A percentile compares a stretch with the other conserved stretches of the same genome.
phyloP scores from a whole-genome alignment of 306 rosid genomes.

The Comarum palustre region DNA sequence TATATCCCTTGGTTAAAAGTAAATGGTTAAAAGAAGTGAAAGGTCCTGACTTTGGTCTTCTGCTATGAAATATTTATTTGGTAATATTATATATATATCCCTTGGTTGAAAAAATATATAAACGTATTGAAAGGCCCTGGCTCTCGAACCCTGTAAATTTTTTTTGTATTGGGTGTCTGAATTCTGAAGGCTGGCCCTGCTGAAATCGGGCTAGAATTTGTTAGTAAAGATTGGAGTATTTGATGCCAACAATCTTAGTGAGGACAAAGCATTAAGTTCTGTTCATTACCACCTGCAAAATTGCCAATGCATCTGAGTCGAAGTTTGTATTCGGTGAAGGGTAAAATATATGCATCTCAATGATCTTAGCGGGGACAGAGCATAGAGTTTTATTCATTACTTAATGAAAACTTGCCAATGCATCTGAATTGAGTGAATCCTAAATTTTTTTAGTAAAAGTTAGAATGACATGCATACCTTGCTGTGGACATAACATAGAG shows the following conservation, averaged over 20 bases:
- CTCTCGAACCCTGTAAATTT: background rate
- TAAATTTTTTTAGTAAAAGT: background rate
- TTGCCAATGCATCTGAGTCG: background rate
- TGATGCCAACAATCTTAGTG: background rate
- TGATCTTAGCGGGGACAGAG: background rate
- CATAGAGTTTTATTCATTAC: background rate
- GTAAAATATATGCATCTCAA: background rate
- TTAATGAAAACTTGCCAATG: background rate
- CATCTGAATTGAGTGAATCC: background rate
- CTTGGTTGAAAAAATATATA: background rate
- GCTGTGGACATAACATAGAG: background rate
- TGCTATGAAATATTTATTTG: background rate
- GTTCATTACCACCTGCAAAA: background rate
- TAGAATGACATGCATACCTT: background rate
- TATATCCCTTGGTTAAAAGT: too few species aligned
- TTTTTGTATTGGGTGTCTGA: background rate
- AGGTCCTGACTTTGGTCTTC: too few species aligned
- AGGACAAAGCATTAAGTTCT: background rate
- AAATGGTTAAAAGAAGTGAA: too few species aligned
- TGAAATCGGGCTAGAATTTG: background rate
- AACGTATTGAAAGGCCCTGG: background rate
- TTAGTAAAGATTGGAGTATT: too few species aligned
- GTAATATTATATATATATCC: too few species aligned
- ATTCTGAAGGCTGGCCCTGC: background rate
- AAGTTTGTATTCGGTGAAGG: background rate